phyloP scores from a whole-genome alignment of 768 basidiomycete species.

The Dendrothele bispora region DNA sequence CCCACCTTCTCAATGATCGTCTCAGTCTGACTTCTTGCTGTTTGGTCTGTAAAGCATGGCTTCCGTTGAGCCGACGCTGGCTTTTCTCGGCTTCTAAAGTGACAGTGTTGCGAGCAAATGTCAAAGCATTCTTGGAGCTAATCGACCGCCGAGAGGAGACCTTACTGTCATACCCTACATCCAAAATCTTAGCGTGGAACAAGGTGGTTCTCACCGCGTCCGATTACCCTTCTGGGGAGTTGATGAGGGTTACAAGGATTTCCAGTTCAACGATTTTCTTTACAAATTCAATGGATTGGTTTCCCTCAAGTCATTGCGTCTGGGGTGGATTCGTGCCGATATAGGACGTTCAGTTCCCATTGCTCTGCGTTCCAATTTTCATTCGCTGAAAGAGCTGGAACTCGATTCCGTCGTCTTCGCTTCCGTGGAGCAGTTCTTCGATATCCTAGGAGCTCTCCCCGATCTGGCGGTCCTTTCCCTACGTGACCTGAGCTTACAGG shows the following conservation, averaged over 20 bases:
- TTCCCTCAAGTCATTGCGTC: neutral
- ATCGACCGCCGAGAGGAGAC: neutral
- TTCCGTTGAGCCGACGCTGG: neutral
- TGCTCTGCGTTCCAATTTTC: slow-evolving; percentile 2
- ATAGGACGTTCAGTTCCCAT: neutral
- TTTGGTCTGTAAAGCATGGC: slow-evolving; percentile 3
- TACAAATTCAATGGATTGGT: neutral
- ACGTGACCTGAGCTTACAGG: neutral
- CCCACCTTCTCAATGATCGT: neutral
- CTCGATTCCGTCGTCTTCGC: neutral
- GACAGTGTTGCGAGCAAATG: neutral
- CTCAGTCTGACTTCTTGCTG: slow-evolving; percentile 1
- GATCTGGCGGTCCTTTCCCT: neutral
- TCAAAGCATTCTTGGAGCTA: neutral
- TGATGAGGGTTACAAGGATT: neutral
- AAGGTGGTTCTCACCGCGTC: slow-evolving; percentile 7
- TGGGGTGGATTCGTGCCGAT: slow-evolving; percentile 5
- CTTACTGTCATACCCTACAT: slow-evolving; percentile 4
- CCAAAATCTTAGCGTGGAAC: neutral
- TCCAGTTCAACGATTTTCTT: slow-evolving; percentile 1
- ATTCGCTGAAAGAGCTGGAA: neutral
- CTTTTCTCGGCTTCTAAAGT: neutral
- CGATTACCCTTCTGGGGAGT: too few species aligned
- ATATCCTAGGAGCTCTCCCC: neutral
- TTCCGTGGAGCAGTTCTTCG: slow-evolving; percentile 1